Conservation (phyloP, 345 rosid genomes). For the Aurinia saxatilis region DNA sequence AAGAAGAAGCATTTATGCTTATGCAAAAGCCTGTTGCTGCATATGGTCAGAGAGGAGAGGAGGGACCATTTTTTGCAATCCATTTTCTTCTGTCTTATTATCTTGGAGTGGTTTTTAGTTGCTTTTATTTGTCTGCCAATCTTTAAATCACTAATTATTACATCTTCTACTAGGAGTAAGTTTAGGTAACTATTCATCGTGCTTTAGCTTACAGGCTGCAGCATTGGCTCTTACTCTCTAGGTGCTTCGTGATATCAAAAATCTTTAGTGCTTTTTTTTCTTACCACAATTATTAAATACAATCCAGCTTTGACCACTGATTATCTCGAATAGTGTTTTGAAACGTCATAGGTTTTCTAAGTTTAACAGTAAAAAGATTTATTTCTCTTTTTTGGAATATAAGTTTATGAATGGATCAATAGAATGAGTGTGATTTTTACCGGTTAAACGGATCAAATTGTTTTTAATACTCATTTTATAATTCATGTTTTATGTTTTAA, state of each 20-base stretch:
- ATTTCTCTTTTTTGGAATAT: too few species aligned
- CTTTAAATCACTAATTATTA: neutral
- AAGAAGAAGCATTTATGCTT: constrained; percentile 30
- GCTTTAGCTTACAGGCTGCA: constrained; percentile 10
- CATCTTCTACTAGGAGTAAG: neutral
- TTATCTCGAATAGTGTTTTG: constrained; percentile 4
- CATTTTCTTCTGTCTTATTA: neutral
- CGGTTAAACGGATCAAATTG: too few species aligned
- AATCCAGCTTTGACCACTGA: constrained; percentile 19
- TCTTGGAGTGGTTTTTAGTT: neutral
- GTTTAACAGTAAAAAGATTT: too few species aligned
- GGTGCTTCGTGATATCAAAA: constrained; percentile 21
- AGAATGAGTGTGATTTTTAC: too few species aligned
- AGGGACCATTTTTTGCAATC: constrained; percentile 24
- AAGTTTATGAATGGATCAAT: too few species aligned
- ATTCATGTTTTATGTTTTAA: too few species aligned
- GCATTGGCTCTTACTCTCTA: constrained; percentile 28
- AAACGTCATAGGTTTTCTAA: too few species aligned
- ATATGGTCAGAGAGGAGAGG: constrained; percentile 13
- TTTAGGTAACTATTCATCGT: constrained; percentile 12
- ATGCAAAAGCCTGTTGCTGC: constrained; percentile 25
- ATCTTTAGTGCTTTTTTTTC: constrained; percentile 16
- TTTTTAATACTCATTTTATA: too few species aligned
- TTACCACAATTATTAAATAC: constrained; percentile 1
- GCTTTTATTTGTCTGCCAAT: neutral